A percentile compares a stretch with the other conserved stretches of the same genome.
phyloP scores from a whole-genome alignment of 2,329 filamentous ascomycete genomes.

The Lojkania enalia region DNA sequence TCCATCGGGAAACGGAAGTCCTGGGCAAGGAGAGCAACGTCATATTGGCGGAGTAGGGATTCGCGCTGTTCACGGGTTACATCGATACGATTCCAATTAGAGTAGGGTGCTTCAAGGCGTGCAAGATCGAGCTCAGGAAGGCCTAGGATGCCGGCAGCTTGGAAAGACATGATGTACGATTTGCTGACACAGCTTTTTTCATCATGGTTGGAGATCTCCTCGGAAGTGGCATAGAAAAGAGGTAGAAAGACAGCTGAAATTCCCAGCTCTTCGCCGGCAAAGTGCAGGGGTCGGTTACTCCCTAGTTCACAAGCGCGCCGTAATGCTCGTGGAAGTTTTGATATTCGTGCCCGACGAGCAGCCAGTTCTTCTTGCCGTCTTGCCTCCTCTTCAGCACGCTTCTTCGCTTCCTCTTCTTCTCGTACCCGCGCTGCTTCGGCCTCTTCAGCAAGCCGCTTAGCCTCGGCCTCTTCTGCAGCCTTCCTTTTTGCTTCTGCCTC shows the following conservation, averaged over 20 bases:
- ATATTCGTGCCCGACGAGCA: conserved; percentile 39
- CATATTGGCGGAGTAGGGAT: conserved; percentile 42
- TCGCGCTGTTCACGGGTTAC: conserved; percentile 41
- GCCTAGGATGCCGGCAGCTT: conserved; percentile 46
- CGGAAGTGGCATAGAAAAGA: conserved; percentile 38
- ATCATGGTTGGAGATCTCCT: conserved; percentile 29
- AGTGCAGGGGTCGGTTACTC: conserved; percentile 42
- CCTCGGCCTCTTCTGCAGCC: conserved; percentile 33
- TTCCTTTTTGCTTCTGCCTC: conserved; percentile 40
- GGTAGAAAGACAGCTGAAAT: conserved; percentile 45
- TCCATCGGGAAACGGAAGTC: conserved; percentile 44
- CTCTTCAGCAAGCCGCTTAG: conserved; percentile 33
- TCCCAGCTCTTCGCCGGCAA: conserved; percentile 44
- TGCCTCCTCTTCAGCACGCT: conserved; percentile 34
- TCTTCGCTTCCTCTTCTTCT: conserved; percentile 36
- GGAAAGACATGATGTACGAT: conserved; percentile 45
- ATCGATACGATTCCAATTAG: conserved; percentile 41
- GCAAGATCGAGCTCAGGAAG: conserved; percentile 45
- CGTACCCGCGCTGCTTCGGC: conserved; percentile 37
- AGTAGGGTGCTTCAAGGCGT: conserved; percentile 35
- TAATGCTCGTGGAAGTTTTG: conserved; percentile 42
- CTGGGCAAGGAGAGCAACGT: conserved; percentile 44
- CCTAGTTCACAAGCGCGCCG: conserved; percentile 44
- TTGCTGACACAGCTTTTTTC: conserved; percentile 15
- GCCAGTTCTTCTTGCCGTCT: conserved; percentile 32